Conservation (phyloP, 176 grass and related monocot genomes). For the Rhynchospora tenuis region DNA sequence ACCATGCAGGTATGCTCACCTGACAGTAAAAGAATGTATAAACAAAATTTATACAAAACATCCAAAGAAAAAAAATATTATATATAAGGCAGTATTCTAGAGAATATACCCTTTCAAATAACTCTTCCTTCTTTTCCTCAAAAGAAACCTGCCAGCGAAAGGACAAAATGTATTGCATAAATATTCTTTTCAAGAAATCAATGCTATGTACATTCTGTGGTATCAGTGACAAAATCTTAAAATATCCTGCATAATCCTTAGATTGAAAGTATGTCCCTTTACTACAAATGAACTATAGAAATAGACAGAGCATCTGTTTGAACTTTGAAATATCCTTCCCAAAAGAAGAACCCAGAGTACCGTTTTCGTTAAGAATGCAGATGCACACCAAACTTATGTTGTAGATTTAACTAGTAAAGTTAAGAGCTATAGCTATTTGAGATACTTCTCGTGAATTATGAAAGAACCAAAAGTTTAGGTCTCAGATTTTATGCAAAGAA, state of each 20-base stretch:
- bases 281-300: background rate
- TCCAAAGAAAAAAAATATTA: conserved; percentile 10
- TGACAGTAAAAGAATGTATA: conserved; percentile 39
- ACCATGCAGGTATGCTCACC: conserved; percentile 97
- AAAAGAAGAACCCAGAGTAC: background rate
- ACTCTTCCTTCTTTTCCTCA: conserved; percentile 91
- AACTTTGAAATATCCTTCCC: background rate
- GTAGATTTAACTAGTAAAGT: background rate
- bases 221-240: background rate
- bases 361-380: background rate
- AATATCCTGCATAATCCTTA: conserved; percentile 22
- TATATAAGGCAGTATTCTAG: background rate
- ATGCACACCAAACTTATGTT: background rate
- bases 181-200: background rate
- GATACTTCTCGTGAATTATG: background rate
- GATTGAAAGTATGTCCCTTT: background rate
- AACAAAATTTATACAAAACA: background rate
- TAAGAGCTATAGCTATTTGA: background rate
- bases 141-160: conserved; percentile 80
- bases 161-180: conserved; percentile 26
- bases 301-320: background rate
- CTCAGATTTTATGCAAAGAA: conserved; percentile 26
- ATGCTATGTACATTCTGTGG: background rate
- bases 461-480: conserved; percentile 4
- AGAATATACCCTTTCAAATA: conserved; percentile 91